Conservation (phyloP, 2,329 filamentous ascomycete genomes). For the Seiridium unicorne region DNA sequence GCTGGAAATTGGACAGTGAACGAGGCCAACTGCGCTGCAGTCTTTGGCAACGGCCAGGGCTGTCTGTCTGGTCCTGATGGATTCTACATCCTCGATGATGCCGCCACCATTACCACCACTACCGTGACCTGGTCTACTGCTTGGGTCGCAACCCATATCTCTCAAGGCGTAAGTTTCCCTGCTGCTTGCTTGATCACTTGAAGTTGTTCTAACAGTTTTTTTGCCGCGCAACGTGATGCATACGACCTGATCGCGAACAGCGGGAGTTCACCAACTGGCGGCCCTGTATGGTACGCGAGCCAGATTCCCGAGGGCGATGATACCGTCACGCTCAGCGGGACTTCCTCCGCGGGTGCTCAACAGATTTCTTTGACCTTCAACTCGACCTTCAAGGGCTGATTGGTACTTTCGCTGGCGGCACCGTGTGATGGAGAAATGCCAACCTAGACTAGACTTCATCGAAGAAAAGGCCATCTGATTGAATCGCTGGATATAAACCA, state of each 20-base stretch:
- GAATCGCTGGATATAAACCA: no score
- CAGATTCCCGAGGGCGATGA: not conserved
- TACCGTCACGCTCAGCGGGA: not conserved
- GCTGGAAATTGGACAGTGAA: not conserved
- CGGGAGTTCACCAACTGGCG: not conserved
- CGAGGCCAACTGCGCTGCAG: not conserved
- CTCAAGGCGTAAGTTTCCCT: not conserved
- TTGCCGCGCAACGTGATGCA: not conserved
- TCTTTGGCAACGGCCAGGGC: not conserved
- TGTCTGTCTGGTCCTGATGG: not conserved
- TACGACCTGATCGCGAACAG: not conserved
- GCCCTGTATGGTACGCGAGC: not conserved
- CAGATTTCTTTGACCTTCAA: not conserved
- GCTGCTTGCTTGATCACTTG: not conserved
- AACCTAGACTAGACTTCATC: no score
- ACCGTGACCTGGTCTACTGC: not conserved
- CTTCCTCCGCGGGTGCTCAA: not conserved
- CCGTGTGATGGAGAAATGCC: no score
- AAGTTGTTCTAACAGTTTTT: not conserved
- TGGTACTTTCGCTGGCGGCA: not conserved
- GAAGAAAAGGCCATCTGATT: no score
- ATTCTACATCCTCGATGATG: not conserved
- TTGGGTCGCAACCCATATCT: not conserved
- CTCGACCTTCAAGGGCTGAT: not conserved
- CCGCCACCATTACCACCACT: not conserved